Base-by-base conservation (phyloP, 2,329 filamentous ascomycete species). In the Arthrobotrys sphaeroides region DNA sequence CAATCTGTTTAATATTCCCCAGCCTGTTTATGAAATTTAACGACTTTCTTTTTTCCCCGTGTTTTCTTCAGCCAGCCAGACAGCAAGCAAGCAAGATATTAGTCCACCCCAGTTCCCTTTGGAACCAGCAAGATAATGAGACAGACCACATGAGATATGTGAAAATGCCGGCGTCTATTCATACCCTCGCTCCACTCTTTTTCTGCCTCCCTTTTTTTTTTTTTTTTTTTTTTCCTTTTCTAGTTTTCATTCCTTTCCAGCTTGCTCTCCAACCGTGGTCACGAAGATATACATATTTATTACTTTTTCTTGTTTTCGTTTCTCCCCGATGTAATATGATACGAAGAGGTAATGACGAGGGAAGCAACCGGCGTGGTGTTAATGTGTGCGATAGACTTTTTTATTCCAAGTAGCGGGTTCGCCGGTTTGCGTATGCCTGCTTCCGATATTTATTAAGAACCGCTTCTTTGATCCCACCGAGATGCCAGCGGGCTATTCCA, bases 321-420 rank as follows among this genome's bases (percentile, higher is more conserved):
- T 59, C n/a, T 66, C 28, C 36, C 24, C 38, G 49, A 62, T 49
- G 60, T 66, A 53, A 70, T 62, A 70, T 49, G 55, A 69, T 36
- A 38, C 7, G 62, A 43, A 53, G 45, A 33, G 42, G 47, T 55
- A 36, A 49, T 40, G 49, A 40, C 26, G 66, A 62, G 33, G 47
- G 40, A 18, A 40, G 33, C 45, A 43, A 38, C 7, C 26, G 60
- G 51, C 49, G 70, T 28, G 70, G 62, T 53, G 26, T 74, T 74
- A 59, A 68, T 57, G 38, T 55, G 55, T 55, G 70, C 62, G 55
- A 62, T 74, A 74, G 70, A 74, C 55, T 64, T 73, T 33, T 53
- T 69, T 53, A n/a, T n/a, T 57, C 31, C 42, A 51, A 49, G 68
- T 61, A 20, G 36, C 10, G 28, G 16, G 10, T 57, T 67, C 33